A percentile compares a stretch with the other conserved stretches of the same genome.
These are phyloP conservation scores for Leishmania tarentolae DNA, from an alignment of 208 protist genomes.

Conservation along the genomic window DNA sequence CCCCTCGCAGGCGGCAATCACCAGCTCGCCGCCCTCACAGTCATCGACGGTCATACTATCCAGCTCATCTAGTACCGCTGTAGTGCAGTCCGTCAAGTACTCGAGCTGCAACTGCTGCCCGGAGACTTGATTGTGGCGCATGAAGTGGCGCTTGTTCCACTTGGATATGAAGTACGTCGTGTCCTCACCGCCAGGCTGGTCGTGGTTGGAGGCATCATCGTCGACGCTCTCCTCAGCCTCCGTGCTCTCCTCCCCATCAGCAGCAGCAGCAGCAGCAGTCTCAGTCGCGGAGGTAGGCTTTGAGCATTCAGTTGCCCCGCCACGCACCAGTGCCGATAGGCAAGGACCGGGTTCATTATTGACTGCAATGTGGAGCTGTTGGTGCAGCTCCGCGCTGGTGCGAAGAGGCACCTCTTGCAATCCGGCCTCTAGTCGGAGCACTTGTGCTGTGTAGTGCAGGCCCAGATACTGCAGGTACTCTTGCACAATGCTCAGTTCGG, in stretches of 20 bases:
- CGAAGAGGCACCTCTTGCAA: slow-evolving; percentile 29
- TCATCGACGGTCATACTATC: slow-evolving; percentile 93
- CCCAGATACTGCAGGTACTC: slow-evolving; percentile 76
- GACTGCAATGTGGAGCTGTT: slow-evolving; percentile 10
- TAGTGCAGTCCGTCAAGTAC: slow-evolving; percentile 84
- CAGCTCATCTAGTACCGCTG: slow-evolving; percentile 85
- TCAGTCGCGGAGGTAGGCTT: not conserved
- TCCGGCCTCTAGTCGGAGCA: slow-evolving; percentile 73
- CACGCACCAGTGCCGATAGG: slow-evolving; percentile 13
- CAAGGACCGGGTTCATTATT: slow-evolving; percentile 1
- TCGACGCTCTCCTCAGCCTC: slow-evolving; percentile 7
- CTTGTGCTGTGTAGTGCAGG: slow-evolving; percentile 80
- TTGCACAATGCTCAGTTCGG: slow-evolving; percentile 57
- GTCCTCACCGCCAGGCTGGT: slow-evolving; percentile 59
- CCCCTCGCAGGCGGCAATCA: slow-evolving; percentile 91
- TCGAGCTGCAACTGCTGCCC: slow-evolving; percentile 91
- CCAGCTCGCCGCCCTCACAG: slow-evolving; percentile 91
- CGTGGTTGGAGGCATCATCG: slow-evolving; percentile 21
- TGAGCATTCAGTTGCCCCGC: not conserved
- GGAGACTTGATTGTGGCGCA: slow-evolving; percentile 69
- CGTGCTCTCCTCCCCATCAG: slow-evolving; percentile 1
- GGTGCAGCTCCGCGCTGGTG: slow-evolving; percentile 19
- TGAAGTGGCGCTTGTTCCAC: slow-evolving; percentile 66
- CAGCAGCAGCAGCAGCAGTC: slow-evolving; percentile 9
- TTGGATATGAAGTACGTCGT: slow-evolving; percentile 87